Conservation (phyloP, 768 basidiomycete species). For the Phlegmacium glaucopus region DNA sequence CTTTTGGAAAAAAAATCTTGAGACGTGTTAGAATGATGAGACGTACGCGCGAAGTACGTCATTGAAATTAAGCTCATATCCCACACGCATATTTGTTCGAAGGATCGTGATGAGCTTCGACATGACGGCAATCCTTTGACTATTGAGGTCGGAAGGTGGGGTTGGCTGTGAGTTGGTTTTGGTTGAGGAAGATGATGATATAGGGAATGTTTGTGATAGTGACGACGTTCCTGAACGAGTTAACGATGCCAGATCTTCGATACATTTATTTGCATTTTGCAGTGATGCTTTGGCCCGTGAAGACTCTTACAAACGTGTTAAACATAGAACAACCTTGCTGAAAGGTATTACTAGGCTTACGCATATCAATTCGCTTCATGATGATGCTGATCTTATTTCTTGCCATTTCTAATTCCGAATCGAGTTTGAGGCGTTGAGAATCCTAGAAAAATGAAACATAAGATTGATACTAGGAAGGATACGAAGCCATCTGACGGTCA, state of each 20-base stretch:
- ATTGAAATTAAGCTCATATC: conserved; percentile 66
- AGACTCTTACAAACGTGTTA: conserved; percentile 25
- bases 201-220: conserved; percentile 24
- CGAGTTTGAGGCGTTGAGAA: conserved; percentile 65
- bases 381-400: conserved; percentile 70
- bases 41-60: conserved; percentile 78
- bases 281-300: conserved; percentile 45
- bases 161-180: conserved; percentile 20
- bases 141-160: conserved; percentile 43
- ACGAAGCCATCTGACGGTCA: conserved; percentile 38
- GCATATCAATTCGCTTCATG: conserved; percentile 51
- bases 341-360: conserved; percentile 32
- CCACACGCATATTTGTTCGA: conserved; percentile 68
- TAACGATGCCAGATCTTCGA: conserved; percentile 53
- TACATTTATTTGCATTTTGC: conserved; percentile 55
- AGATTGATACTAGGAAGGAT: conserved; percentile 4
- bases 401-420: conserved; percentile 75
- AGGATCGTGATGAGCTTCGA: conserved; percentile 60
- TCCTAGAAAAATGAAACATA: conserved; percentile 36
- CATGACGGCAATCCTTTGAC: conserved; percentile 61
- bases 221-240: conserved; percentile 33
- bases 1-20: neutral
- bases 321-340: neutral
- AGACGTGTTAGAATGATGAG: neutral
- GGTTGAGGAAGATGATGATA: conserved; percentile 33